phyloP scores from a whole-genome alignment of 257 asterid genomes.

The Leonotis leonurus region DNA sequence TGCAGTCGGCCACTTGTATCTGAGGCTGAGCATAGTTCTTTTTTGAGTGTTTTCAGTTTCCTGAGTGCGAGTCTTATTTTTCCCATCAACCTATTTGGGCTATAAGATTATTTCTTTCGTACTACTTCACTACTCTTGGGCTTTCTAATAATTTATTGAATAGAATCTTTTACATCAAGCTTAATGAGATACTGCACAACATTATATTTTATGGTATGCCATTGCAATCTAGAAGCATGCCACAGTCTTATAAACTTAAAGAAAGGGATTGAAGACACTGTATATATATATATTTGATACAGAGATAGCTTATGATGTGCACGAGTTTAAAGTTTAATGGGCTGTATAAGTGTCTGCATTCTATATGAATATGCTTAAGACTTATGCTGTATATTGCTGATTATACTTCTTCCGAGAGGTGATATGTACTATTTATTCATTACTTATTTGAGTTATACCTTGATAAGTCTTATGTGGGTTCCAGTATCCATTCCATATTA shows the following conservation, averaged over 20 bases:
- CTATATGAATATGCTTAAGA: not conserved
- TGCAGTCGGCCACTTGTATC: not conserved
- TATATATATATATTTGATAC: no score
- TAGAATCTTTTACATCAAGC: no score
- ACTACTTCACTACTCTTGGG: no score
- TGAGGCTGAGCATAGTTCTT: not conserved
- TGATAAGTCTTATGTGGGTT: not conserved
- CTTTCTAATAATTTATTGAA: no score
- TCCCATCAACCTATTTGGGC: no score
- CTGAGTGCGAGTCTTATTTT: no score
- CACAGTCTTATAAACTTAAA: not conserved
- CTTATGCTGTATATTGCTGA: not conserved
- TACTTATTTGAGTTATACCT: not conserved
- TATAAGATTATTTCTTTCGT: no score
- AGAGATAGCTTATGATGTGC: not conserved
- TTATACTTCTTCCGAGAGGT: not conserved
- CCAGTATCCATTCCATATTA: not conserved
- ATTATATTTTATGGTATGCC: not conserved
- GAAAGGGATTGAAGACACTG: not conserved
- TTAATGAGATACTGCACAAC: not conserved
- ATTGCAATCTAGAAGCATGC: not conserved
- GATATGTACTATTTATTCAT: not conserved
- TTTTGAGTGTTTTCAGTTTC: not conserved
- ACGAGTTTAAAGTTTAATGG: not conserved
- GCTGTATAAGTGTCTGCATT: not conserved